These are phyloP conservation scores for Calocera viscosa DNA, from an alignment of 768 basidiomycete species.

Conservation along the genomic window DNA sequence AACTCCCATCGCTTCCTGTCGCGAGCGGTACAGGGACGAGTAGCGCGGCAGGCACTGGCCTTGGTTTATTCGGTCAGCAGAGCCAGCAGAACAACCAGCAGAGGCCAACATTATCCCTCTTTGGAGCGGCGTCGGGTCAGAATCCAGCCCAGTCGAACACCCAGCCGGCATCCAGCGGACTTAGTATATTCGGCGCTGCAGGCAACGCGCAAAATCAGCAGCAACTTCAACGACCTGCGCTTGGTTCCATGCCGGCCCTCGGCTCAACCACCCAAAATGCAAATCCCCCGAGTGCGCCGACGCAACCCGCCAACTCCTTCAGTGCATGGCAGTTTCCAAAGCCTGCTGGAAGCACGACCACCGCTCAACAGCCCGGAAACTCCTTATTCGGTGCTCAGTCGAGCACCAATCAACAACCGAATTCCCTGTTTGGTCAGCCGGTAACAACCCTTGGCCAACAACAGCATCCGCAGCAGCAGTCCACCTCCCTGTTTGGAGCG, in stretches of 20 bases:
- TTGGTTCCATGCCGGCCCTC: neutral
- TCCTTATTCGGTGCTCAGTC: neutral
- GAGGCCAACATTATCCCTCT: neutral
- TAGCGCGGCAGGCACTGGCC: neutral
- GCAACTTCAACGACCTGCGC: neutral
- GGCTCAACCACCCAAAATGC: neutral
- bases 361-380: neutral
- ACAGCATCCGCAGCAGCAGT: neutral
- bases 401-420: no score
- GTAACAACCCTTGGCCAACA: neutral
- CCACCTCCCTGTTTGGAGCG: neutral
- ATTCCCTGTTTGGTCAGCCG: neutral
- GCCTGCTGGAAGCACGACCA: neutral
- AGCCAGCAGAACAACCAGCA: neutral
- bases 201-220: neutral
- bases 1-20: neutral
- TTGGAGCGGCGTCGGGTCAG: neutral
- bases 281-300: neutral
- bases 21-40: neutral
- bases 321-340: neutral
- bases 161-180: neutral
- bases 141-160: neutral
- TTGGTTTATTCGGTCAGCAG: neutral
- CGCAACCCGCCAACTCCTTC: neutral
- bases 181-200: neutral